phyloP scores from a whole-genome alignment of 495 filamentous ascomycete species.

The Saxophila tyrrhenica region DNA sequence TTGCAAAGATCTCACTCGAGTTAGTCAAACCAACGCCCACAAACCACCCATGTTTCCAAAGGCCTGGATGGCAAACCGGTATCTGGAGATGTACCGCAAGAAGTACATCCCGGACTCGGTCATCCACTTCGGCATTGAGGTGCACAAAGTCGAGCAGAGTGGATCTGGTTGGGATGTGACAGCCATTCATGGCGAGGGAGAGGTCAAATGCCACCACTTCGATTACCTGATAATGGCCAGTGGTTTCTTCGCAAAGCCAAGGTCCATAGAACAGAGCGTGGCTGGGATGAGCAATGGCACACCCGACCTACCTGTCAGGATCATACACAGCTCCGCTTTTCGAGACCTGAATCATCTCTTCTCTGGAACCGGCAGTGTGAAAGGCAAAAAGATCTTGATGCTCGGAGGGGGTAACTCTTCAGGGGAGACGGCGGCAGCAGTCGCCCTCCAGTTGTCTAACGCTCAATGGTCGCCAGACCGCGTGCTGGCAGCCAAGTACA shows the following conservation, averaged over 20 bases:
- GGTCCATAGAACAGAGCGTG: constrained; percentile 42
- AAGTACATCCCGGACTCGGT: constrained; percentile 42
- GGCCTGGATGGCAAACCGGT: constrained; percentile 65
- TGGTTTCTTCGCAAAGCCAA: constrained; percentile 60
- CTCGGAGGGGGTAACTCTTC: constrained; percentile 80
- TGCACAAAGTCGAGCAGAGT: constrained; percentile 37
- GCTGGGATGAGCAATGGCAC: constrained; percentile 11
- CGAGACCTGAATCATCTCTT: constrained; percentile 24
- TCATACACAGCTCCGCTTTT: constrained; percentile 49
- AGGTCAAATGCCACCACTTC: constrained; percentile 35
- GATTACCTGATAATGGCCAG: constrained; percentile 65
- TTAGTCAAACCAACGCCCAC: neutral
- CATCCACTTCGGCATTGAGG: constrained; percentile 42
- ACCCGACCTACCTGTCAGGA: neutral
- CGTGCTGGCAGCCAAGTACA: constrained; percentile 17
- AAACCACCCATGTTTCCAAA: constrained; percentile 51
- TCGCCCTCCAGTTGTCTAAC: constrained; percentile 60
- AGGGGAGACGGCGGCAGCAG: constrained; percentile 58
- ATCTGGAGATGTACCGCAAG: constrained; percentile 52
- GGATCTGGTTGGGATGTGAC: constrained; percentile 13
- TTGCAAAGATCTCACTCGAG: neutral
- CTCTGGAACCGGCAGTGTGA: constrained; percentile 2
- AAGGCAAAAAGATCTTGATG: constrained; percentile 55
- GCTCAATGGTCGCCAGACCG: constrained; percentile 35
- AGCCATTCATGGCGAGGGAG: neutral